These are phyloP conservation scores for Boletus pseudo-olivaceus DNA, from an alignment of 768 basidiomycete species.

Conservation along the genomic window DNA sequence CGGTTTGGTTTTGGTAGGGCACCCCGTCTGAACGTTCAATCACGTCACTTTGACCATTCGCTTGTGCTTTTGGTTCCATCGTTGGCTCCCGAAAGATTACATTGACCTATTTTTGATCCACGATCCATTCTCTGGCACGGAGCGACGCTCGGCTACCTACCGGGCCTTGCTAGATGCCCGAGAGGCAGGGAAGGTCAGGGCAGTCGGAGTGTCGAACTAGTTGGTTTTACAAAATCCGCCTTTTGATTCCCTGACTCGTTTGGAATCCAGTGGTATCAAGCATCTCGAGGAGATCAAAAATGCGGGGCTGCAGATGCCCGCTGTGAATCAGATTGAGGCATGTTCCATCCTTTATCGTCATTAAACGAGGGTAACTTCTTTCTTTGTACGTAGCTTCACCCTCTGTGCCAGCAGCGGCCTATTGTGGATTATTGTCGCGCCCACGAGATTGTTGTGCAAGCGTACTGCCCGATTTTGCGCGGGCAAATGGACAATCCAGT, in stretches of 20 bases:
- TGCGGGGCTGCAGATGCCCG: slow-evolving; percentile 60
- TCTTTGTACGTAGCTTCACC: slow-evolving; percentile 55
- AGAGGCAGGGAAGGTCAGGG: slow-evolving; percentile 59
- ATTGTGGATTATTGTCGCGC: slow-evolving; percentile 72
- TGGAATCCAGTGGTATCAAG: slow-evolving; percentile 50
- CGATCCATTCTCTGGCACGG: slow-evolving; percentile 60
- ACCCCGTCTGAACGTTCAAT: not conserved
- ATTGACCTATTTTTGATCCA: slow-evolving; percentile 80
- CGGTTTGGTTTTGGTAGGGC: slow-evolving; percentile 55
- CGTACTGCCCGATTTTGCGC: slow-evolving; percentile 74
- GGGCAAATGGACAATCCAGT: slow-evolving; percentile 51
- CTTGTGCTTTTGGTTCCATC: not conserved
- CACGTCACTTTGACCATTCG: slow-evolving; percentile 9
- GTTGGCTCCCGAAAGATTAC: slow-evolving; percentile 39
- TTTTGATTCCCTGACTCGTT: not conserved
- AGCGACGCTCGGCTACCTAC: slow-evolving; percentile 67
- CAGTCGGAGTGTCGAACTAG: slow-evolving; percentile 86
- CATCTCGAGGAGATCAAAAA: slow-evolving; percentile 72
- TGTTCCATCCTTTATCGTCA: slow-evolving; percentile 3
- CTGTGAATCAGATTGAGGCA: slow-evolving; percentile 83
- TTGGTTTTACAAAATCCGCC: slow-evolving; percentile 33
- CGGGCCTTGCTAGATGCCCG: slow-evolving; percentile 64
- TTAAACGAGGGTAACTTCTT: slow-evolving; percentile 6
- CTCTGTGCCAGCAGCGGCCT: slow-evolving; percentile 74
- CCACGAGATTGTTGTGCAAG: slow-evolving; percentile 61